Evolutionary conservation across 352 stramenopile genomes (phyloP), one percentile per base, ranked within the genome.

Genomic region (Aphanomyces stellatus): DNA sequence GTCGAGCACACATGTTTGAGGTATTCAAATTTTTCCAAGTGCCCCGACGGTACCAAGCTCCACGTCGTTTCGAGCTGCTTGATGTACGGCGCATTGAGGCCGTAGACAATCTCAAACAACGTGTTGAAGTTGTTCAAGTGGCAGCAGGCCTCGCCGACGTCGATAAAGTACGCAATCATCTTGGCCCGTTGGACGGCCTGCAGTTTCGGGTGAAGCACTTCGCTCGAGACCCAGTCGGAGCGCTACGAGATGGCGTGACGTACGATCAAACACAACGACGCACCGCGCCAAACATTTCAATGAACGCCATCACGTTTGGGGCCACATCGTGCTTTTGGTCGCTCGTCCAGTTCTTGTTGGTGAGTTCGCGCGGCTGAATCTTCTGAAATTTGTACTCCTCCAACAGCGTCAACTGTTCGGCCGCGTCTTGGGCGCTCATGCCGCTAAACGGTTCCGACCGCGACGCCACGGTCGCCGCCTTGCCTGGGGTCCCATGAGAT

Each of bases 71-170:
- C 88, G 11, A 95, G 78, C 63, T 93, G 85, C 1, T 85, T 80
- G 60, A 93, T 88, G 53, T 83, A 93, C 8, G 87, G 87, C 30
- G 85, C 83, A 3, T 81, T 91, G 2, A 95, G 69, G 5, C 85
- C 87, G 25, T 81, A 92, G 17, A 79, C 80, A 59, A 95, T 74
- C 72, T 93, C 85, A 51, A 93, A 93, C 10, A 92, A 69, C n/a
- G 85, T 88, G 70, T 95, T 93, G 60, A 95, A 95, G 74, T 92
- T 95, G 75, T 92, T 91, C 73, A 95, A 80, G 56, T 88, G 82
- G 59, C 88, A 81, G 69, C 87, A 93, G 27, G 85, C 82, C 42
- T 93, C 83, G 0, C 81, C 87, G 22, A 79, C 81, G 56, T 95
- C 87, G 46, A 95, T 91, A 61, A 95, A 95, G 11, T 92, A 74